Conservation (phyloP, 164 flowering plant species). For the Paratinospora sagittata region DNA sequence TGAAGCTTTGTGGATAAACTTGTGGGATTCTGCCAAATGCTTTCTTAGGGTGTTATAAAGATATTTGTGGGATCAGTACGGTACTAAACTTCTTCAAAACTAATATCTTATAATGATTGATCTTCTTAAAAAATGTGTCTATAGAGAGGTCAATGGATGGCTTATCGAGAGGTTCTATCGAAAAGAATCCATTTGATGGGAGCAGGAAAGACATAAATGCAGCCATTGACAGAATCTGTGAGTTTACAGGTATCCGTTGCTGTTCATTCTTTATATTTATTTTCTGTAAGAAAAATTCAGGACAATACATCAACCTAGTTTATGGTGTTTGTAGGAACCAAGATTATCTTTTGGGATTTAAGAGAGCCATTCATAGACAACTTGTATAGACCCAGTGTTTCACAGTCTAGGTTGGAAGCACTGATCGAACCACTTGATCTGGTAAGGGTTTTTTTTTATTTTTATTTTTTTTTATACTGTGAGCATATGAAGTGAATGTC, state of each 20-base stretch:
- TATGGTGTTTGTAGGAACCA: conserved; percentile 57
- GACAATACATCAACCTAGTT: conserved; percentile 5
- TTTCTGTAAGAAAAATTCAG: conserved; percentile 1
- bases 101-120: conserved; percentile 6
- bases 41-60: background rate
- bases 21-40: background rate
- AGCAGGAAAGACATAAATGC: conserved; percentile 89
- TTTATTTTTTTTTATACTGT: no score
- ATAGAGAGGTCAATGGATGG: conserved; percentile 36
- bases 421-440: conserved; percentile 79
- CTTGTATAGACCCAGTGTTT: conserved; percentile 74
- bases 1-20: background rate
- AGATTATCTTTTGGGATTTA: conserved; percentile 88
- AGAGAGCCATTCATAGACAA: conserved; percentile 79
- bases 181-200: conserved; percentile 74
- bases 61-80: background rate
- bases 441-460: conserved; percentile 56
- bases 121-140: background rate
- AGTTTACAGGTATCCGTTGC: conserved; percentile 62
- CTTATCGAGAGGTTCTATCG: conserved; percentile 39
- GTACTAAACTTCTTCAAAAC: background rate
- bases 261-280: background rate
- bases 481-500: background rate
- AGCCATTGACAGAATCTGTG: conserved; percentile 84
- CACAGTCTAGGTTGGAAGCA: conserved; percentile 75